These are phyloP conservation scores for Ascochyta clinopodiicola DNA, from an alignment of 2,329 filamentous ascomycete species.

Conservation along the genomic window DNA sequence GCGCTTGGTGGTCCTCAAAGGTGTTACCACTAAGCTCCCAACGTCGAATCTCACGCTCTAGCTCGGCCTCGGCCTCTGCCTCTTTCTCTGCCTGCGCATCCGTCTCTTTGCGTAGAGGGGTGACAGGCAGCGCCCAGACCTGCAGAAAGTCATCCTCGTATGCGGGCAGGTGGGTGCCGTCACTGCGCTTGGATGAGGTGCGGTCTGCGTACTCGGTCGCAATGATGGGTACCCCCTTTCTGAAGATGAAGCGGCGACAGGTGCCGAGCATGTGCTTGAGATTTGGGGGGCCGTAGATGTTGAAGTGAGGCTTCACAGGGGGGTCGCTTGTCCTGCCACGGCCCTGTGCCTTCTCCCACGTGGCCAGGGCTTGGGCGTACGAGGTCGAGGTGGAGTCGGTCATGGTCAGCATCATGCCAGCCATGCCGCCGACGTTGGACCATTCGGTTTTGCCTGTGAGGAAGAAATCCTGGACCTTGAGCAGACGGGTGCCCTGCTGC, in stretches of 20 bases:
- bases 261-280: slow-evolving; percentile 82
- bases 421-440: slow-evolving; percentile 77
- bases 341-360: slow-evolving; percentile 28
- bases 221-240: slow-evolving; percentile 78
- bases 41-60: slow-evolving; percentile 27
- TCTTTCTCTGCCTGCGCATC: slow-evolving; percentile 16
- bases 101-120: slow-evolving; percentile 28
- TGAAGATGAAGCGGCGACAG: slow-evolving; percentile 82
- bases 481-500: slow-evolving; percentile 70
- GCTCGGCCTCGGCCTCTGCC: slow-evolving; percentile 22
- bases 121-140: slow-evolving; percentile 81
- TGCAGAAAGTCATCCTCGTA: slow-evolving; percentile 79
- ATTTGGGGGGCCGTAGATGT: slow-evolving; percentile 82
- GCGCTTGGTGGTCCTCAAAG: slow-evolving; percentile 40
- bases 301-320: slow-evolving; percentile 38
- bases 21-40: slow-evolving; percentile 38
- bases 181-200: slow-evolving; percentile 33
- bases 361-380: slow-evolving; percentile 53
- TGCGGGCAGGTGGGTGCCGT: slow-evolving; percentile 61
- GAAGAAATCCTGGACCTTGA: slow-evolving; percentile 78
- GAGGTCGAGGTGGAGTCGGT: slow-evolving; percentile 68
- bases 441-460: slow-evolving; percentile 79
- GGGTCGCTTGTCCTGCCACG: slow-evolving; percentile 20
- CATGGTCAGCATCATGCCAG: slow-evolving; percentile 84
- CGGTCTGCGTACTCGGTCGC: slow-evolving; percentile 68